Evolutionary conservation across 768 basidiomycete genomes (phyloP), one percentile per base, ranked within the genome.

Genomic region (Phaeotremella skinneri): DNA sequence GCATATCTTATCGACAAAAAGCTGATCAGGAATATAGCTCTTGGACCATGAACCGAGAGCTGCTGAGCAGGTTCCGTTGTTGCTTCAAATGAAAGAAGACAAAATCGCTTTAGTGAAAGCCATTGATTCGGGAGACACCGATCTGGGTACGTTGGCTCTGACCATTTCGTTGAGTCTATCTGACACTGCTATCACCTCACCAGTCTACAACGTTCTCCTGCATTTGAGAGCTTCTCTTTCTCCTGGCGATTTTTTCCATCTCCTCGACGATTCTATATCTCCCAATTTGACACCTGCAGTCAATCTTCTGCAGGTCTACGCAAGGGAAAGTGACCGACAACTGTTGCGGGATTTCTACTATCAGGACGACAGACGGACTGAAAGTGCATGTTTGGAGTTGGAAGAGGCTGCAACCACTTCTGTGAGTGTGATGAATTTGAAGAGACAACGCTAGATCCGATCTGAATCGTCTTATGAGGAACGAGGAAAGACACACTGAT

Each of bases 261-360:
- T 97, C 23, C 85, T 99, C 49, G 92, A 98, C 77, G 91, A 93
- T 51, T 68, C 67, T 14, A 89, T 90, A 13, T 90, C 91, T 2
- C 81, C 85, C 32, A 78, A 80, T 42, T 82, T 94, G 6, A 83
- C 82, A 2, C 85, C 83, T n/a, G 91, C 90, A 0, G 85, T 85
- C 63, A 85, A 82, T 59, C 79, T 96, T 2, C 81, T 94, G 45
- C 89, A 94, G 74, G 90, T 93, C 0, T 94, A 93, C 73, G 91
- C 90, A 0, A 80, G 88, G 37, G 89, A 92, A 73, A 91, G 91
- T 69, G 89, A 94, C 72, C 81, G 88, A 51, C 90, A 90, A 63
- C 88, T 98, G 85, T 79, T 98, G 5, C 82, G 91, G 16, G 92
- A 99, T 74, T 98, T 93, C 78, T 98, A 92, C 76, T 99, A 94